These are phyloP conservation scores for Candida insectalens DNA, from an alignment of 805 yeast genomes.

Conservation along the genomic window DNA sequence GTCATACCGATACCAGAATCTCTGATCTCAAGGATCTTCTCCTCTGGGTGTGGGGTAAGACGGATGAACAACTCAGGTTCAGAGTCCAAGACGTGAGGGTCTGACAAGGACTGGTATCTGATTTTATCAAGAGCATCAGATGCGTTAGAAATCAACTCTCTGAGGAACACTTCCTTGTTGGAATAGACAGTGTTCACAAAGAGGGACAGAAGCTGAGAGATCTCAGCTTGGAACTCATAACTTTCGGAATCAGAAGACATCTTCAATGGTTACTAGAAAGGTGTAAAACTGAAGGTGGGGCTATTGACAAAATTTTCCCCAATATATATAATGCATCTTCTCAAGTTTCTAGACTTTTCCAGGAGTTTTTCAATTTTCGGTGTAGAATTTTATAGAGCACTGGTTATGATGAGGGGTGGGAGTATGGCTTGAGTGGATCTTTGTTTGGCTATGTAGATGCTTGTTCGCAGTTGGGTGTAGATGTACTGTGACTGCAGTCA, in stretches of 20 bases:
- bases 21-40: constrained; percentile 90
- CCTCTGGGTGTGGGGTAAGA: constrained; percentile 93
- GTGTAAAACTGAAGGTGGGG: constrained; percentile 2
- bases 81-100: constrained; percentile 82
- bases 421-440: too few species aligned
- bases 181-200: constrained; percentile 99
- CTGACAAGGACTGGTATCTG: constrained; percentile 92
- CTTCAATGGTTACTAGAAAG: constrained; percentile 18
- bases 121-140: constrained; percentile 99
- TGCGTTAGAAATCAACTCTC: constrained; percentile 98
- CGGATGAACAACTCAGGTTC: constrained; percentile 97
- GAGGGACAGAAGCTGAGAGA: constrained; percentile 99
- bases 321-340: too few species aligned
- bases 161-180: constrained; percentile 96
- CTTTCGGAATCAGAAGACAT: constrained; percentile 47
- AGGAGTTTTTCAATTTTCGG: background rate
- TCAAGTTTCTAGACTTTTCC: too few species aligned
- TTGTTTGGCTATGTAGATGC: too few species aligned
- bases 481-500: too few species aligned
- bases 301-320: too few species aligned
- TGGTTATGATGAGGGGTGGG: too few species aligned
- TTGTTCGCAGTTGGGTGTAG: too few species aligned
- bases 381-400: background rate
- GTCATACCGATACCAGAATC: constrained; percentile 99
- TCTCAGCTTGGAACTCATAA: constrained; percentile 99